These are phyloP conservation scores for Saccharomycopsis sp. DNA, from an alignment of 805 yeast genomes.

Conservation along the genomic window DNA sequence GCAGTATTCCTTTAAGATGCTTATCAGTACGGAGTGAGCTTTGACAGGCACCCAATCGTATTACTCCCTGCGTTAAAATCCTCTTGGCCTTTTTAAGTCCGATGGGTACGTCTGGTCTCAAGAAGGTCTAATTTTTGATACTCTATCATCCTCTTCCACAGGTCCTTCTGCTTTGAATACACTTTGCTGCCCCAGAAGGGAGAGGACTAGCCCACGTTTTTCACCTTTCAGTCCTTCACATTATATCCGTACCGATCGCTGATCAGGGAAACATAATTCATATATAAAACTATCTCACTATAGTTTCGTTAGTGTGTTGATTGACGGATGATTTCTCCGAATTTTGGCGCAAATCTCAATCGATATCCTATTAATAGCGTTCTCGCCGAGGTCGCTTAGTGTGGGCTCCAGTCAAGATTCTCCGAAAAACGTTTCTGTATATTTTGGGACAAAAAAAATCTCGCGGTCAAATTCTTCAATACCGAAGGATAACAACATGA, in stretches of 20 bases:
- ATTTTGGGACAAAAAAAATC: not conserved
- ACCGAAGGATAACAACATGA: not conserved
- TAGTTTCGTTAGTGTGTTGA: no score
- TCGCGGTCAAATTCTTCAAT: not conserved
- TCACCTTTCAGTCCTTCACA: no score
- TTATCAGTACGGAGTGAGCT: not conserved
- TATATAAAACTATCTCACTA: no score
- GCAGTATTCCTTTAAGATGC: not conserved
- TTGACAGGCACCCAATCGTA: not conserved
- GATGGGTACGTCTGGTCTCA: not conserved
- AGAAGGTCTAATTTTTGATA: not conserved
- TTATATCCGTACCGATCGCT: no score
- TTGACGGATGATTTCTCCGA: not conserved
- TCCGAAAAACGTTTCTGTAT: not conserved
- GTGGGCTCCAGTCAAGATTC: not conserved
- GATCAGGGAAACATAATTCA: no score
- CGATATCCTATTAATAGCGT: not conserved
- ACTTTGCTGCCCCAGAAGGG: no score
- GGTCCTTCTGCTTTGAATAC: not conserved
- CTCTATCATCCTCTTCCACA: not conserved
- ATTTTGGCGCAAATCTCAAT: no score
- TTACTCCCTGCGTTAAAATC: not conserved
- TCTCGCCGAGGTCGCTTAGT: not conserved
- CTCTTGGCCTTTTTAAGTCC: not conserved
- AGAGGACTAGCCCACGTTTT: no score